Evolutionary conservation across 2,329 filamentous ascomycete genomes (phyloP), one percentile per base, ranked within the genome.

Genomic region (Xylariaceae sp.): DNA sequence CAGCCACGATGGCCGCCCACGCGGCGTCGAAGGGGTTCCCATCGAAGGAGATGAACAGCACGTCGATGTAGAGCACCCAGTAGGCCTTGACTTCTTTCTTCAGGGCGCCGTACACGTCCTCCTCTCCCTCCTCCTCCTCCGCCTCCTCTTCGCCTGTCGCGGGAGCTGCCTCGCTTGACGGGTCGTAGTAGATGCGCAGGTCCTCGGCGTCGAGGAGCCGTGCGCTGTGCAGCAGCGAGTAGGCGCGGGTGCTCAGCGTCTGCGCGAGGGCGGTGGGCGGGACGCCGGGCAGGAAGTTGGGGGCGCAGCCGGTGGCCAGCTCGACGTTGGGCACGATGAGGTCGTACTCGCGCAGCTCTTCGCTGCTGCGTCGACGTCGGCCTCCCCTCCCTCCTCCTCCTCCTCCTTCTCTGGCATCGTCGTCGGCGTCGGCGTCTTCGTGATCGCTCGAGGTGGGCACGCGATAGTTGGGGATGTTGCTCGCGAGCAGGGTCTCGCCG

Each of bases 291-390:
- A 95, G 73, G 54, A 91, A 89, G 17, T 85, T 78, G 3, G 91
- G 90, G 6, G 89, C 87, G 59, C 87, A 94, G 28, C 93, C 93
- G 1, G 93, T 98, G 26, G 85, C 85, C 24, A 98, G 71, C 60
- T 96, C 93, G 41, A 98, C 79, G 60, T 98, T 98, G 2, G 93
- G 91, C 2, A 98, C 90, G 2, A 98, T 69, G 12, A 98, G 69
- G 56, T 88, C 82, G 58, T 81, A 76, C 42, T 81, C 77, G 45
- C 68, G 70, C 41, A 81, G 66, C 62, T 79, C 80, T 48, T 53
- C 58, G 52, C 53, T 57, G 54, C 50, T 17, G 30, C n/a, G n/a
- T n/a, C n/a, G n/a, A n/a, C n/a, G n/a, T n/a, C n/a, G n/a, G n/a
- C n/a, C n/a, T n/a, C n/a, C n/a, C n/a, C n/a, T n/a, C 17, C 9